Evolutionary conservation across 2,329 filamentous ascomycete genomes (phyloP).

Genomic region (Epichloe scottii): DNA sequence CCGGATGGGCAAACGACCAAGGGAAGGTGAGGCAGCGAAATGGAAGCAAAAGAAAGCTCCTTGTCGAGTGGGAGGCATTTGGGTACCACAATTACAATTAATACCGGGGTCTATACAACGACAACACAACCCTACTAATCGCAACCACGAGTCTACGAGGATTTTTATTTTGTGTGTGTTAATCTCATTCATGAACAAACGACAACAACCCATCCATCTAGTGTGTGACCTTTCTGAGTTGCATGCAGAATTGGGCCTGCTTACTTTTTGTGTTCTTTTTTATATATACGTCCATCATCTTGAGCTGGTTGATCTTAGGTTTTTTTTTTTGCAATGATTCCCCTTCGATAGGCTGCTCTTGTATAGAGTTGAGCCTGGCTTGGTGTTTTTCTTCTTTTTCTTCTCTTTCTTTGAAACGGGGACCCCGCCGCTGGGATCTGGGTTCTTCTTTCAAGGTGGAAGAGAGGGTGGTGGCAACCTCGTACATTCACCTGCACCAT

Average conservation of each 20-base stretch:
- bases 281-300: not conserved
- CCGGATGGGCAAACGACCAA: no score
- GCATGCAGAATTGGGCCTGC: conserved; percentile 9
- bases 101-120: conserved; percentile 6
- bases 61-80: conserved; percentile 14
- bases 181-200: not conserved
- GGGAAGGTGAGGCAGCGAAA: not conserved
- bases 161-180: not conserved
- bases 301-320: not conserved
- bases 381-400: conserved; percentile 7
- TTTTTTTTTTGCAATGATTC: conserved; percentile 10
- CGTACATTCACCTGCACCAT: conserved; percentile 7
- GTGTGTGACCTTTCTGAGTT: conserved; percentile 6
- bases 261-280: conserved; percentile 4
- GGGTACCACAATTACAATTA: conserved; percentile 4
- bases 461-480: conserved; percentile 4
- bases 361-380: conserved; percentile 1
- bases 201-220: not conserved
- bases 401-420: conserved; percentile 2
- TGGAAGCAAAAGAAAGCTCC: conserved; percentile 6
- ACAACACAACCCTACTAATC: conserved; percentile 9
- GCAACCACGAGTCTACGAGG: conserved; percentile 23
- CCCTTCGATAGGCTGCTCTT: conserved; percentile 9
- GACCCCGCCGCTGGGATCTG: not conserved
- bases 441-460: conserved; percentile 1